Evolutionary conservation across 148 eudicot species (phyloP).

Genomic region (Rhododendron vialii): DNA sequence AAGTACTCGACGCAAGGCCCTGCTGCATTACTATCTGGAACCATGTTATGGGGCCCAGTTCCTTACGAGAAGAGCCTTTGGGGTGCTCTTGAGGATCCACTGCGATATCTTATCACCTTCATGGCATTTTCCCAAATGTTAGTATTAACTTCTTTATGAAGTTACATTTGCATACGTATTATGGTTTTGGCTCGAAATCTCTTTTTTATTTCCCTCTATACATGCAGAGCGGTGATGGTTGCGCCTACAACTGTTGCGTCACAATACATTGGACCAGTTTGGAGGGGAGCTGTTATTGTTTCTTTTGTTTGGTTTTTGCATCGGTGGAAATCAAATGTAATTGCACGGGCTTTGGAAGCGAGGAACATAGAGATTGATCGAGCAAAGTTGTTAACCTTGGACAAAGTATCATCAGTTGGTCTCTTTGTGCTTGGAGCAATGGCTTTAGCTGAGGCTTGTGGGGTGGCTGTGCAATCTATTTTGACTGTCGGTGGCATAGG

Average conservation of each 20-base stretch:
- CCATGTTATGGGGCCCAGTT: conserved; percentile 56
- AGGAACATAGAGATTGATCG: conserved; percentile 40
- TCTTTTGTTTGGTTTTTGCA: conserved; percentile 90
- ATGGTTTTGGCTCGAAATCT: background rate
- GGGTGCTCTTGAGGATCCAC: conserved; percentile 87
- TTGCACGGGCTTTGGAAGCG: conserved; percentile 57
- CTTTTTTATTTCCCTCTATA: background rate
- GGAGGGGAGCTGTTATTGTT: conserved; percentile 73
- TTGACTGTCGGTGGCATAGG: conserved; percentile 96
- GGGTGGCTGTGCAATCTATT: conserved; percentile 94
- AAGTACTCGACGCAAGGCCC: conserved; percentile 64
- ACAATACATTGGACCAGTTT: conserved; percentile 56
- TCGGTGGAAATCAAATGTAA: conserved; percentile 80
- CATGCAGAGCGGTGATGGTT: conserved; percentile 62
- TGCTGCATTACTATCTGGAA: conserved; percentile 48
- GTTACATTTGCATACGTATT: conserved; percentile 3
- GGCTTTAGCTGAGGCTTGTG: conserved; percentile 93
- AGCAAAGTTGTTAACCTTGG: conserved; percentile 64
- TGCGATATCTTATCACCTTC: conserved; percentile 64
- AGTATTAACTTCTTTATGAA: conserved; percentile 18
- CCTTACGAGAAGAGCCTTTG: conserved; percentile 89
- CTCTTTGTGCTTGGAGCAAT: conserved; percentile 67
- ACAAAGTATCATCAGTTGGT: conserved; percentile 80
- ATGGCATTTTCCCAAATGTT: conserved; percentile 83
- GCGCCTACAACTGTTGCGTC: conserved; percentile 69